Evolutionary conservation across 208 protist species (phyloP).

Genomic region (Crithidia mellificae): DNA sequence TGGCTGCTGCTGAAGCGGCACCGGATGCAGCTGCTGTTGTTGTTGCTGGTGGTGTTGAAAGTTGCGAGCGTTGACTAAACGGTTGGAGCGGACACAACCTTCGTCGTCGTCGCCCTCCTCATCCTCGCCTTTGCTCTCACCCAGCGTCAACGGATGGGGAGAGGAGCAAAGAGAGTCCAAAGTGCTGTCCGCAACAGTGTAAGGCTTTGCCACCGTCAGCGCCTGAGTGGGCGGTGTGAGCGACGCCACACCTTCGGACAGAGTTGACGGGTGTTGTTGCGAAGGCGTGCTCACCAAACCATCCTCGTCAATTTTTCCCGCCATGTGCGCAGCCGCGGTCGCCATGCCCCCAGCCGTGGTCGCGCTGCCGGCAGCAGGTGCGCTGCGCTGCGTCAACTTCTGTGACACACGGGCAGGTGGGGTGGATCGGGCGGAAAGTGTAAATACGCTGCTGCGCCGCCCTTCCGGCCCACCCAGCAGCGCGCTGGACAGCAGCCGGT

Average conservation of each 20-base stretch:
- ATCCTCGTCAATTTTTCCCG: too few relatives aligned
- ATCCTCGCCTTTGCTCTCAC: background rate
- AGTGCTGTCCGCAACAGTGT: background rate
- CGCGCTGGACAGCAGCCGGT: conserved; percentile 24
- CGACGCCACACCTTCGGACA: too few relatives aligned
- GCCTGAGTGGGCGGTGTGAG: background rate
- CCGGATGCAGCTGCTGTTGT: too few relatives aligned
- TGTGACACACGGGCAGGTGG: background rate
- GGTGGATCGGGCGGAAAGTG: conserved; percentile 6
- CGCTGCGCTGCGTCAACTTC: too few relatives aligned
- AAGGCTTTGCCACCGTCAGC: background rate
- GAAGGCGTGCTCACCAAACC: too few relatives aligned
- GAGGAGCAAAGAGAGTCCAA: background rate
- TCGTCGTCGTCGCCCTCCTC: background rate
- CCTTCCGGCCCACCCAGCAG: conserved; percentile 21
- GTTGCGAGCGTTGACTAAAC: background rate
- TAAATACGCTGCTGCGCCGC: conserved; percentile 10
- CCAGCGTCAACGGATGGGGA: background rate
- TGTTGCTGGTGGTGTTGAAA: background rate
- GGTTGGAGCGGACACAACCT: background rate
- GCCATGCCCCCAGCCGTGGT: too few relatives aligned
- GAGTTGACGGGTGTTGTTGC: too few relatives aligned
- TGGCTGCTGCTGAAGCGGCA: too few relatives aligned
- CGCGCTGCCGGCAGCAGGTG: too few relatives aligned
- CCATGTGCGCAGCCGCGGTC: too few relatives aligned